Evolutionary conservation across 2,329 filamentous ascomycete species (phyloP).

Genomic region (Blumeria graminis): DNA sequence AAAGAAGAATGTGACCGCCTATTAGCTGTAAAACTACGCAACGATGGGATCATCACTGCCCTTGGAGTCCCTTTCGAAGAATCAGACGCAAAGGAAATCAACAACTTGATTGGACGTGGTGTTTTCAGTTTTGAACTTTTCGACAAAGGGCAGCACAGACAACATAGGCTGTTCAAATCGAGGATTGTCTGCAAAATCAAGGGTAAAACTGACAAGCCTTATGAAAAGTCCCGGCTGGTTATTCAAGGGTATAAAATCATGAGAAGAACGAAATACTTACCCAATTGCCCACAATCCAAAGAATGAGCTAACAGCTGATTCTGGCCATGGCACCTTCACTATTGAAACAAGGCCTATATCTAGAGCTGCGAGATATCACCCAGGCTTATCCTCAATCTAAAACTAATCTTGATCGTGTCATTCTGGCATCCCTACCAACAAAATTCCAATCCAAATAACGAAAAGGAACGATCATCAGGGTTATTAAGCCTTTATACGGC

Average conservation of each 20-base stretch:
- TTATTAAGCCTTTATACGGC: background rate
- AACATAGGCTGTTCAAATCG: background rate
- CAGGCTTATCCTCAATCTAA: background rate
- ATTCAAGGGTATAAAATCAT: background rate
- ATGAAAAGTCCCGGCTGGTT: background rate
- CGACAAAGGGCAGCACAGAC: background rate
- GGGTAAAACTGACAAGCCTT: background rate
- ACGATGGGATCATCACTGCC: background rate
- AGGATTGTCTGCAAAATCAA: background rate
- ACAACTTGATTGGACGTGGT: background rate
- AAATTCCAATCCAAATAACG: background rate
- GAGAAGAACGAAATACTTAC: background rate
- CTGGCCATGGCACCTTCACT: background rate
- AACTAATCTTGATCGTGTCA: background rate
- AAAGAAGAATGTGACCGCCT: background rate
- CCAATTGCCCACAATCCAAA: background rate
- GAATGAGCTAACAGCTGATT: background rate
- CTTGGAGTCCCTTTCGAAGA: background rate
- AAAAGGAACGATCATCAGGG: background rate
- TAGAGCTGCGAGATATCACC: background rate
- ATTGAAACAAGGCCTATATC: background rate
- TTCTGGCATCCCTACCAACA: background rate
- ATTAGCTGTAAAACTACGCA: background rate
- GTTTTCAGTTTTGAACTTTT: background rate
- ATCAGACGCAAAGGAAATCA: background rate